These are phyloP conservation scores for Apiotrichum sp. DNA, from an alignment of 1,284 basidiomycete genomes.

Conservation along the genomic window DNA sequence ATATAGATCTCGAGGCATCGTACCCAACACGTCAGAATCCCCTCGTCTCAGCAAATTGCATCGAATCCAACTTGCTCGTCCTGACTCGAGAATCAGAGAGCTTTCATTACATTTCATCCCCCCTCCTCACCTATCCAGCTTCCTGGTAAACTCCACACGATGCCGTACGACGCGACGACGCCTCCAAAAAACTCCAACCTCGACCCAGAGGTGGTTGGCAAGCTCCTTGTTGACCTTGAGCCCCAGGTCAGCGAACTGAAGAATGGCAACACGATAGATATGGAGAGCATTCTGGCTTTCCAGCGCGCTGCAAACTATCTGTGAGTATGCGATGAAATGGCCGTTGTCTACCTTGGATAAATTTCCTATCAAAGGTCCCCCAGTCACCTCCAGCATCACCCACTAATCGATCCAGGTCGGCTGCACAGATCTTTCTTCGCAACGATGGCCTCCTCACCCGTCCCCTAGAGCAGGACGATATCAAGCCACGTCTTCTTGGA, in stretches of 20 bases:
- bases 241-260: conserved; percentile 26
- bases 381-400: not conserved
- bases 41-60: no score
- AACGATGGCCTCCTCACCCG: conserved; percentile 64
- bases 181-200: conserved; percentile 45
- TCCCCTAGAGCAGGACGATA: conserved; percentile 57
- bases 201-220: conserved; percentile 28
- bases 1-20: no score
- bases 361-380: not conserved
- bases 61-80: no score
- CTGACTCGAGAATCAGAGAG: no score
- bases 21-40: no score
- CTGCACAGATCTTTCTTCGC: conserved; percentile 67
- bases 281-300: conserved; percentile 46
- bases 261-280: conserved; percentile 27
- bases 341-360: no score
- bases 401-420: conserved; percentile 15
- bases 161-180: conserved; percentile 32
- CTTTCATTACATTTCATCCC: no score
- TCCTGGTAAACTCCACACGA: no score
- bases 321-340: conserved; percentile 21
- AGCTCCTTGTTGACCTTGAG: conserved; percentile 47
- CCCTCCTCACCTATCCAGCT: no score
- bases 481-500: conserved; percentile 71
- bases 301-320: conserved; percentile 46